A percentile compares a stretch with the other conserved stretches of the same genome.
Evolutionary conservation across 225 moss, liverwort and hornwort genomes (phyloP).

Genomic region (Straminergon stramineum): DNA sequence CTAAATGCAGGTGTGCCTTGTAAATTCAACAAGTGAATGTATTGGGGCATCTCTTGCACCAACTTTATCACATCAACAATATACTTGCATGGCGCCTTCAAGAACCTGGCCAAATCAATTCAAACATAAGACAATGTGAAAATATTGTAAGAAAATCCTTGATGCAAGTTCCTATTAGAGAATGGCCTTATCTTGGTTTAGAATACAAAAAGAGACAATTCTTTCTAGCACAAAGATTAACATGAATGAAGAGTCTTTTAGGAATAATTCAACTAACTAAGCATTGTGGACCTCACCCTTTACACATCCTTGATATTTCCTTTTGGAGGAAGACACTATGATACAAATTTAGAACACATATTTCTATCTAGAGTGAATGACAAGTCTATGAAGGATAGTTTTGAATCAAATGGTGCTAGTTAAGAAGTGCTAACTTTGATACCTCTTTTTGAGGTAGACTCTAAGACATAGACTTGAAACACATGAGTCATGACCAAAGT

Average conservation of each 20-base stretch:
- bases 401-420: background rate
- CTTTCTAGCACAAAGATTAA: background rate
- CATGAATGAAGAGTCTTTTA: background rate
- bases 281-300: background rate
- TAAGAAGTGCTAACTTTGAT: background rate
- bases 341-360: background rate
- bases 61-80: constrained; percentile 18
- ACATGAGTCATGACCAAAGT: background rate
- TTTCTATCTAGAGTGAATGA: background rate
- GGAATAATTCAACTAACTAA: background rate
- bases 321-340: background rate
- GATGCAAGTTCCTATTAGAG: background rate
- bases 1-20: constrained; percentile 16
- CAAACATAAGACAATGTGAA: background rate
- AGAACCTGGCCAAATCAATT: background rate
- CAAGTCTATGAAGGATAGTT: background rate
- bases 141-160: background rate
- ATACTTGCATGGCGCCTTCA: constrained; percentile 49
- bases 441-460: background rate
- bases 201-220: background rate
- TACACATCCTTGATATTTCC: background rate
- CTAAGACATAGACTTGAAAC: background rate
- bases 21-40: constrained; percentile 30
- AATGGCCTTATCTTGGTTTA: background rate
- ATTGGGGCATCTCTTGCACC: constrained; percentile 37